Evolutionary conservation across 345 rosid genomes (phyloP).

Genomic region (Murraya paniculata): DNA sequence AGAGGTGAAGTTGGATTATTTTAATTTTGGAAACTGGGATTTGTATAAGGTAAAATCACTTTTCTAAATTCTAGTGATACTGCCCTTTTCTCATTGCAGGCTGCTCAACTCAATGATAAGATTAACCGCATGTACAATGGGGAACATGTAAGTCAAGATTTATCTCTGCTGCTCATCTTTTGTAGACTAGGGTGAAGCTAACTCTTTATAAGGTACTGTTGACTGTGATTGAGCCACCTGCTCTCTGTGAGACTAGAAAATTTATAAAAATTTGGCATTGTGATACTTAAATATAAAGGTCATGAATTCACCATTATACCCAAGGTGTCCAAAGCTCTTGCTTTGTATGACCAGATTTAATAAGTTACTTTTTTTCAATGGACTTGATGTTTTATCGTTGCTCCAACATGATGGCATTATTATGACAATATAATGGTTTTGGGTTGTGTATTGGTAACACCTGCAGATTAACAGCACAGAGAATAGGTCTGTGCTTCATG

Average conservation of each 20-base stretch:
- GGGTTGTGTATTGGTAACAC: conserved; percentile 7
- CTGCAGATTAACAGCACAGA: conserved; percentile 90
- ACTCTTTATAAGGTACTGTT: neutral
- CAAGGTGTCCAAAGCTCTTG: neutral
- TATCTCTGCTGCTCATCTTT: neutral
- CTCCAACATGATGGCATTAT: neutral
- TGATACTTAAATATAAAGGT: neutral
- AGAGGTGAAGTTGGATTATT: conserved; percentile 45
- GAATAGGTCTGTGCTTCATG: conserved; percentile 92
- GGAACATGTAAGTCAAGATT: conserved; percentile 60
- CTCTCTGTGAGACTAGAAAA: neutral
- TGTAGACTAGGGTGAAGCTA: neutral
- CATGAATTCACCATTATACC: neutral
- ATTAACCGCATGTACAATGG: conserved; percentile 74
- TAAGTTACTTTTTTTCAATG: neutral
- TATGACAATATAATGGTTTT: conserved; percentile 6
- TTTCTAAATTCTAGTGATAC: neutral
- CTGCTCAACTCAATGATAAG: conserved; percentile 69
- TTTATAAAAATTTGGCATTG: neutral
- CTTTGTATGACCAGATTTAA: neutral
- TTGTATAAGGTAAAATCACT: neutral
- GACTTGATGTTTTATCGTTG: neutral
- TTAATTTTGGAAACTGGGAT: neutral
- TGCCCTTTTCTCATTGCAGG: conserved; percentile 38
- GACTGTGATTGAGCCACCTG: neutral